Evolutionary conservation across 495 filamentous ascomycete species (phyloP).

Genomic region (Daldinia concentrica): DNA sequence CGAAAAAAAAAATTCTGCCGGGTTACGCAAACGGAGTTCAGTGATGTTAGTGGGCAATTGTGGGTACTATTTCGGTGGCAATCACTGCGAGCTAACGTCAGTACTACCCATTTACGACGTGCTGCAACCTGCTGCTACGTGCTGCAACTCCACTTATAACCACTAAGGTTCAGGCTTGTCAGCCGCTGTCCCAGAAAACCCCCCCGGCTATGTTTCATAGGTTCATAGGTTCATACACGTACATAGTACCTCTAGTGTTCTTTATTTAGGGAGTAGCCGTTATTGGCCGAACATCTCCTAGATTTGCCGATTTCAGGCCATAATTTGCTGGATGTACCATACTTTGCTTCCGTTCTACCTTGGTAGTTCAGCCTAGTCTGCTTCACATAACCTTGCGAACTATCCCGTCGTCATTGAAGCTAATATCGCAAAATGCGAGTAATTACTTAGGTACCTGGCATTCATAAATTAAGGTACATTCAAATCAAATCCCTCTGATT

Average conservation of each 20-base stretch:
- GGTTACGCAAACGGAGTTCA: slow-evolving; percentile 35
- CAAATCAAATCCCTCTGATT: background rate
- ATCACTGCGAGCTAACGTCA: slow-evolving; percentile 25
- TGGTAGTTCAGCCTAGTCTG: background rate
- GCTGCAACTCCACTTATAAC: slow-evolving; percentile 9
- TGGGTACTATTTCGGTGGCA: slow-evolving; percentile 29
- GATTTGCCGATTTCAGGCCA: slow-evolving; percentile 34
- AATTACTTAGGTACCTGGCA: background rate
- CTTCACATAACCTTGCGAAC: background rate
- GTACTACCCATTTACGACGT: background rate
- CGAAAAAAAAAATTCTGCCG: slow-evolving; percentile 37
- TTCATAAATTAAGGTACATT: background rate
- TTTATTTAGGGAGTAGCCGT: slow-evolving; percentile 13
- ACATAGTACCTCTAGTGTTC: slow-evolving; percentile 16
- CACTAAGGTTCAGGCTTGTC: slow-evolving; percentile 35
- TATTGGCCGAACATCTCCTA: slow-evolving; percentile 34
- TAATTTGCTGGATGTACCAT: too few relatives aligned
- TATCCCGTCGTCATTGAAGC: slow-evolving; percentile 23
- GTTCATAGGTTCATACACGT: too few relatives aligned
- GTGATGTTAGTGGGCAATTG: slow-evolving; percentile 18
- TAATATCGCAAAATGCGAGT: slow-evolving; percentile 1
- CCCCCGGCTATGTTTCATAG: slow-evolving; percentile 26
- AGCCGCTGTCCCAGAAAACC: slow-evolving; percentile 38
- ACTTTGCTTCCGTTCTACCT: background rate
- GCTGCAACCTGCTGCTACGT: slow-evolving; percentile 9